Evolutionary conservation across 805 yeast species (phyloP), one percentile per base, ranked within the genome.

Genomic region (Myxozyma neglecta): DNA sequence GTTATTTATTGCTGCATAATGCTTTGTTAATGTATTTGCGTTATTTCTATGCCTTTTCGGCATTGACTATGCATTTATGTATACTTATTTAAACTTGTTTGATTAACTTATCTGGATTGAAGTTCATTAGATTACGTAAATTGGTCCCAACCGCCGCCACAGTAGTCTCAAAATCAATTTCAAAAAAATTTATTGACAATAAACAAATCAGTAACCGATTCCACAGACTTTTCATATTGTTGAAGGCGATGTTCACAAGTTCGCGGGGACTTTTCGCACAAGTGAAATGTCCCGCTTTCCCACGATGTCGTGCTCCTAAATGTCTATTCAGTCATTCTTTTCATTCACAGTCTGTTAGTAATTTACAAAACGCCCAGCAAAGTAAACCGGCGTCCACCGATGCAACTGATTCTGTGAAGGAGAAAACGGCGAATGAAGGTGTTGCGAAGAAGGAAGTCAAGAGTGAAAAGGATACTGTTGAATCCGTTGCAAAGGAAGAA

Each of bases 11-110:
- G 66, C 63, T 5, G 66, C 67, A 35, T 64, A 64, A 37, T 62
- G 67, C 61, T 61, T 64, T 7, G 67, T 64, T n/a, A 64, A 49
- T 1, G 61, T 49, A 44, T 57, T 64, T n/a, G 67, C 54, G 35
- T 56, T 61, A n/a, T 44, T 24, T 24, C 29, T 54, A 44, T 62
- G 60, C 47, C 57, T 62, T 39, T 53, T 64, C 9, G 66, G 63
- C 67, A 64, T 64, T 24, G 49, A 45, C 39, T 24, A 29, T n/a
- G 13, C n/a, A 39, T 39, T 39, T 20, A n/a, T n/a, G 3, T 9
- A n/a, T n/a, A n/a, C n/a, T n/a, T n/a, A n/a, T 16, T 42, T 16
- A 42, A n/a, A 42, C 1, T 20, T 42, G 3, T 20, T 9, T 7
- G 20, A 7, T 24, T 24, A 24, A 24, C 29, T 24, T 24, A 24